These are phyloP conservation scores for Priceomyces fermenticarens DNA, from an alignment of 805 yeast species.

Conservation along the genomic window DNA sequence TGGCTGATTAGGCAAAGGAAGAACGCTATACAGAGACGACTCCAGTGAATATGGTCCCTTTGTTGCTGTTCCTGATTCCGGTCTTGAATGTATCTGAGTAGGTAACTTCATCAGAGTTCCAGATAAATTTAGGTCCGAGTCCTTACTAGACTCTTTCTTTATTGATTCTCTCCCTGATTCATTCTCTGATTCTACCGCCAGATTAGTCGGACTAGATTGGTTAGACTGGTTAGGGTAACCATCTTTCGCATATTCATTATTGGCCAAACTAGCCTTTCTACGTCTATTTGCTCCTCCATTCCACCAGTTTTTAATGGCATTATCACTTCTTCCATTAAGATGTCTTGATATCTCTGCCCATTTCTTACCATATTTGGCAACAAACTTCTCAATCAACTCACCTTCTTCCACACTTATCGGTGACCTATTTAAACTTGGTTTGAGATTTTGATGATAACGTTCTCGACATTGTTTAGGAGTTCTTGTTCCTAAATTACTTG, in stretches of 20 bases:
- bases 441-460: conserved; percentile 86
- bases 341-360: conserved; percentile 95
- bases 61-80: too few species aligned
- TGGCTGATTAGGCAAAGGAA: too few species aligned
- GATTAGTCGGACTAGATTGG: too few species aligned
- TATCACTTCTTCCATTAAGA: conserved; percentile 82
- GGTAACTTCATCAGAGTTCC: too few species aligned
- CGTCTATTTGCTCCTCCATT: conserved; percentile 89
- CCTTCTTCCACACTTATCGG: conserved; percentile 90
- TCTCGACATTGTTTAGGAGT: conserved; percentile 92
- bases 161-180: not conserved
- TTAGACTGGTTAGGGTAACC: too few species aligned
- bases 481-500: conserved; percentile 68
- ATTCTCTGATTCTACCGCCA: too few species aligned
- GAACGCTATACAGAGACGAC: too few species aligned
- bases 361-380: conserved; percentile 74
- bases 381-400: conserved; percentile 72
- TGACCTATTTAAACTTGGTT: conserved; percentile 75
- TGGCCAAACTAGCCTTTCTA: conserved; percentile 42
- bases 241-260: conserved; percentile 1
- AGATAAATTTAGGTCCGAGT: too few species aligned
- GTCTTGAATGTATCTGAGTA: too few species aligned
- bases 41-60: too few species aligned
- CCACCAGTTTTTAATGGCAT: conserved; percentile 95
- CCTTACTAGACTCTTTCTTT: too few species aligned